Evolutionary conservation across 345 rosid species (phyloP).

Genomic region (Dimocarpus longan): DNA sequence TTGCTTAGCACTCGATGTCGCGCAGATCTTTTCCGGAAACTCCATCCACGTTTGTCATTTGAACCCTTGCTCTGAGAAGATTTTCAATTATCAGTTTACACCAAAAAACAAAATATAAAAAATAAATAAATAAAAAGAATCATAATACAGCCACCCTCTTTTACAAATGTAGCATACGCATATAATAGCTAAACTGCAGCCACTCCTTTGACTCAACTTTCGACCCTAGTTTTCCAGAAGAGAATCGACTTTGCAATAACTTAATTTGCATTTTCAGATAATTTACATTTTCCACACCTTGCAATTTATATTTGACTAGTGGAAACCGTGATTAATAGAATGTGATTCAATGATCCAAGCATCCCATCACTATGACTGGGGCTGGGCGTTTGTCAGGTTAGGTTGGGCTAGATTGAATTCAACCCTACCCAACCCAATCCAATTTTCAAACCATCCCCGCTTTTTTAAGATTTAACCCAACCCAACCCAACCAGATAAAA

Average conservation of each 20-base stretch:
- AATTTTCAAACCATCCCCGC: too few relatives aligned
- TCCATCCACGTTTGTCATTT: constrained; percentile 60
- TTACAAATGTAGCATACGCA: background rate
- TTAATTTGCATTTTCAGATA: background rate
- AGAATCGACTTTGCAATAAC: too few relatives aligned
- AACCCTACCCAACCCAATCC: too few relatives aligned
- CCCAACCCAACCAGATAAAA: too few relatives aligned
- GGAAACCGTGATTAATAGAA: background rate
- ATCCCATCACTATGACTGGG: constrained; percentile 2
- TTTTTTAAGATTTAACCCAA: too few relatives aligned
- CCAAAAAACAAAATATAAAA: background rate
- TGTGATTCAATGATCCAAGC: constrained; percentile 8
- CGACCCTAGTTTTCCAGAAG: background rate
- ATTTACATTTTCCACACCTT: background rate
- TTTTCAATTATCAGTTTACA: constrained; percentile 21
- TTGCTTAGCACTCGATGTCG: constrained; percentile 68
- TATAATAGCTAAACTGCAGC: background rate
- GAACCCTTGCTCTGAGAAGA: constrained; percentile 47
- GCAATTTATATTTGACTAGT: background rate
- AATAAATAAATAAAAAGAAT: background rate
- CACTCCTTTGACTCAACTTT: background rate
- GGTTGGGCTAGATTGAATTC: too few relatives aligned
- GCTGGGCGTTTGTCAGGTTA: too few relatives aligned
- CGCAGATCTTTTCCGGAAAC: constrained; percentile 70
- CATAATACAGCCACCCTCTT: background rate